A percentile compares a stretch with the other conserved stretches of the same genome.
Conservation (phyloP, 2,329 filamentous ascomycete species). For the Neonectria magnoliae region DNA sequence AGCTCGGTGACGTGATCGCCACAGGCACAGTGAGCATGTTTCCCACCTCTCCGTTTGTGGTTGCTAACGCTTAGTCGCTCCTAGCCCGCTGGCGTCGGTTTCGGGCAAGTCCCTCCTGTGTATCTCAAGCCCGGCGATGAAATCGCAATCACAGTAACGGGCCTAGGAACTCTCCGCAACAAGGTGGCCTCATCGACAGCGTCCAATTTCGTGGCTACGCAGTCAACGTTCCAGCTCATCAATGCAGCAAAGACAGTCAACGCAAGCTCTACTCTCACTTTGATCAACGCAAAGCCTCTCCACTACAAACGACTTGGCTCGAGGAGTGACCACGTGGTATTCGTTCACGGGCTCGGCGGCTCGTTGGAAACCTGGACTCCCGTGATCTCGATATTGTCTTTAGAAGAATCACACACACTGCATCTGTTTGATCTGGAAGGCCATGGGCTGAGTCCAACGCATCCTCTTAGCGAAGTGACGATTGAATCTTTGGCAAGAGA, state of each 20-base stretch:
- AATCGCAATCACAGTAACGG: conserved; percentile 48
- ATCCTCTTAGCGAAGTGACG: conserved; percentile 52
- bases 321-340: conserved; percentile 50
- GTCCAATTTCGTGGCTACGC: neutral
- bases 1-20: conserved; percentile 57
- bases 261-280: conserved; percentile 45
- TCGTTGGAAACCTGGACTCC: conserved; percentile 57
- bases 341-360: conserved; percentile 66
- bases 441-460: conserved; percentile 63
- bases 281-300: conserved; percentile 53
- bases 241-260: conserved; percentile 31
- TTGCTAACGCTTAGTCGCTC: neutral
- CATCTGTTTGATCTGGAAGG: conserved; percentile 66
- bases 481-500: conserved; percentile 57
- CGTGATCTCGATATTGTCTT: conserved; percentile 49
- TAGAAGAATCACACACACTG: neutral
- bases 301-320: conserved; percentile 49
- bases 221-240: conserved; percentile 18
- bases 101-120: conserved; percentile 52
- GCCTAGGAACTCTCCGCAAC: conserved; percentile 31
- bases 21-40: conserved; percentile 49
- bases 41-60: neutral
- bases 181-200: conserved; percentile 14
- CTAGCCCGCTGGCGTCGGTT: conserved; percentile 56
- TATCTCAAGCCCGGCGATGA: conserved; percentile 55